Percentiles rank a stretch among this genome's conserved stretches.
Conservation (phyloP, 2,329 filamentous ascomycete genomes). For the Chrysoporthe puriensis region DNA sequence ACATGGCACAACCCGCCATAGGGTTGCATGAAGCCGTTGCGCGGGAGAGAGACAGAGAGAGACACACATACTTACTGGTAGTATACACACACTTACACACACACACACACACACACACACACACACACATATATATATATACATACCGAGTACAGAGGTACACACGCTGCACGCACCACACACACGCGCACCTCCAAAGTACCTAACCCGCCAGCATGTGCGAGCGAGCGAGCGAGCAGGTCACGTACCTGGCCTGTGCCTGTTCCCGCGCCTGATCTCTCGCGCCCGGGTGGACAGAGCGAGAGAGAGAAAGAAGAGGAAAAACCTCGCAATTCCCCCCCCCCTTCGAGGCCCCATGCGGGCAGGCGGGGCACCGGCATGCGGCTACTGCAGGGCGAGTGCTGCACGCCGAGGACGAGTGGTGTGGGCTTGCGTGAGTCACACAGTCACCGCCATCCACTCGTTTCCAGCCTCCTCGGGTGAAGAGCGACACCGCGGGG, state of each 20-base stretch:
- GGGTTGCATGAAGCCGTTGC: conserved; percentile 10
- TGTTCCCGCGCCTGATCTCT: neutral
- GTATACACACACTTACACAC: too few relatives aligned
- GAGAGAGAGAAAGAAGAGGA: neutral
- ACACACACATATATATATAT: too few relatives aligned
- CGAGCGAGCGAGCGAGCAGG: neutral
- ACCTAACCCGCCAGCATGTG: neutral
- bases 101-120: too few relatives aligned
- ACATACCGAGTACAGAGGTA: too few relatives aligned
- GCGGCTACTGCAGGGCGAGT: conserved; percentile 29
- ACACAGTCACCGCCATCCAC: conserved; percentile 30
- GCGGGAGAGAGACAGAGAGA: too few relatives aligned
- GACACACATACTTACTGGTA: too few relatives aligned
- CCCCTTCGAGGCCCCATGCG: conserved; percentile 15
- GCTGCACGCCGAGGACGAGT: conserved; percentile 24
- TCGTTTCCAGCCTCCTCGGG: conserved; percentile 29
- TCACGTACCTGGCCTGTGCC: conserved; percentile 4
- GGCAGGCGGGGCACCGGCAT: conserved; percentile 25
- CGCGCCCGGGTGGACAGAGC: neutral
- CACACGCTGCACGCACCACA: neutral
- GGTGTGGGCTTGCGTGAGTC: conserved; percentile 21
- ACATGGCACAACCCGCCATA: neutral
- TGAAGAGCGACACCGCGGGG: conserved; percentile 29
- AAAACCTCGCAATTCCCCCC: too few relatives aligned
- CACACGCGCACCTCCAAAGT: neutral